Base-by-base conservation (phyloP, 345 rosid genomes). In the Acer negundo region DNA sequence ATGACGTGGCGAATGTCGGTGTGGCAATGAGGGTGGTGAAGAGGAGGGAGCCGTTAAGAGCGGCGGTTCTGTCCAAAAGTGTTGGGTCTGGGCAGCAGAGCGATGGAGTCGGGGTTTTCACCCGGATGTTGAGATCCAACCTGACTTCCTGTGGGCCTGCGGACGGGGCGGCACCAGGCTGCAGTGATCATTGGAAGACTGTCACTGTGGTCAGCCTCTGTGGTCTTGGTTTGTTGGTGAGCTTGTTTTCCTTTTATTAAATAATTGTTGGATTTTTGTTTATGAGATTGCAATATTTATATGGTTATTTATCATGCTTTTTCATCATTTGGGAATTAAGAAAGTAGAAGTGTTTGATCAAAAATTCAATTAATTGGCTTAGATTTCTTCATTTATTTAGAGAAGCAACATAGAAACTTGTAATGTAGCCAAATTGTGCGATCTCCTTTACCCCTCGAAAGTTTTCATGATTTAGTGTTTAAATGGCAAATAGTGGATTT, bases 141-240 rank as follows among this genome's bases (percentile, higher is more conserved):
- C 82, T 91, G 81, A 78, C 58, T 28, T 77, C 83, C 35, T 75
- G 81, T 9, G 85, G 84, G 0, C 75, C 73, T 59, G 88, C 78
- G 61, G 88, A 84, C 1, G 89, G 82, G 62, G 62, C 74, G 15
- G 81, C 73, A 6, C 81, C 81, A 1, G 85, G 75, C 47, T 89
- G 85, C 24, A 89, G 94, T 1, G 93, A 86, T 65, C 99, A 97
- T 78, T 97, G 99, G 99, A 86, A 83, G 80, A 90, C 84, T 77
- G 90, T 89, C 46, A 87, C 97, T 16, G 81, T 87, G 65, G 86
- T 97, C 71, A 90, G 91, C 84, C 92, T 97, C n/a, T 85, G 89
- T 58, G 90, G 90, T 73, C 85, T 93, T 70, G 91, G 95, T 70
- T 85, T 89, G 80, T 75, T 83, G 84, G 96, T 91, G 76, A 87